phyloP scores from a whole-genome alignment of 1,284 basidiomycete genomes.

The Hypsizygus ulmarius region DNA sequence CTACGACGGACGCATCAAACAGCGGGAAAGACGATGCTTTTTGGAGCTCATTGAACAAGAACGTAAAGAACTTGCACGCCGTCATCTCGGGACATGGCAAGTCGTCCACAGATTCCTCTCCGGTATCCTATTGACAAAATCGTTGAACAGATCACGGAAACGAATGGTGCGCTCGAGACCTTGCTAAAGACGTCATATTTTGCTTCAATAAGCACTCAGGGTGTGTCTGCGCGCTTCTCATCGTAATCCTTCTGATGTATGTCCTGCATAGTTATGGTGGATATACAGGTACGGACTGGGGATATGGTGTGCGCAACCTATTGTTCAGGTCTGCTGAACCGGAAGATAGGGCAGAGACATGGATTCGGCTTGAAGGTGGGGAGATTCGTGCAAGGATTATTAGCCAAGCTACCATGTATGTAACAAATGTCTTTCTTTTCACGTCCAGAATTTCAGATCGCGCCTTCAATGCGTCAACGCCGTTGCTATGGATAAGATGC shows the following conservation, averaged over 20 bases:
- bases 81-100: conserved; percentile 67
- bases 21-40: conserved; percentile 52
- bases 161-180: conserved; percentile 70
- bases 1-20: conserved; percentile 35
- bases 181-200: conserved; percentile 57
- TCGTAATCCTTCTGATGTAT: background rate
- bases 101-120: conserved; percentile 11
- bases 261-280: conserved; percentile 54
- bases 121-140: background rate
- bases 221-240: conserved; percentile 33
- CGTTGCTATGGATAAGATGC: no score
- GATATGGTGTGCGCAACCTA: conserved; percentile 62
- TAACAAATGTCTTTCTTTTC: no score
- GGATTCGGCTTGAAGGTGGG: conserved; percentile 59
- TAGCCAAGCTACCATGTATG: no score
- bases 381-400: conserved; percentile 39
- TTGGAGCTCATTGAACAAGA: conserved; percentile 57
- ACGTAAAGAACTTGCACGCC: conserved; percentile 61
- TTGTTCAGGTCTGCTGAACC: conserved; percentile 51
- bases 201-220: conserved; percentile 74
- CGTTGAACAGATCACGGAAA: conserved; percentile 48
- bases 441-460: no score
- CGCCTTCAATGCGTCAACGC: no score
- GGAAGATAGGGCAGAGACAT: conserved; percentile 48
- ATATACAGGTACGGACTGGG: conserved; percentile 54